These are phyloP conservation scores for Wickerhamomyces xylosicus DNA, from an alignment of 805 yeast genomes.

Conservation along the genomic window DNA sequence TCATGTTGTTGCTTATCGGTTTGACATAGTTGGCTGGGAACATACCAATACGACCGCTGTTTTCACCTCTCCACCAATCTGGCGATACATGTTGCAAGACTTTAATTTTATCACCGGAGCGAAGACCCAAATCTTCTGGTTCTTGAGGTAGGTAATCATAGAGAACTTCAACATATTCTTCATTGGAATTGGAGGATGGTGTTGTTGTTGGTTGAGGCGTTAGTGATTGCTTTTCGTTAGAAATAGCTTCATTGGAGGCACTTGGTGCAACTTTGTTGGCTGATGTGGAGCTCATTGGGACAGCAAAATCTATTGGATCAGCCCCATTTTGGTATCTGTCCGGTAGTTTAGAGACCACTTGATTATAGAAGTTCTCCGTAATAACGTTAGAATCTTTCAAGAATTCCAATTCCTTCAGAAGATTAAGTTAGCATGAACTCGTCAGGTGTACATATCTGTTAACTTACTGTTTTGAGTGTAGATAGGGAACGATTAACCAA, in stretches of 20 bases:
- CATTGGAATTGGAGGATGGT: conserved; percentile 15
- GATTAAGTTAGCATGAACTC: background rate
- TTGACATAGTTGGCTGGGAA: conserved; percentile 86
- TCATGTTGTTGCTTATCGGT: conserved; percentile 6
- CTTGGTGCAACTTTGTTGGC: conserved; percentile 3
- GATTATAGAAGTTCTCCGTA: conserved; percentile 40
- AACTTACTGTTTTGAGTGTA: conserved; percentile 42
- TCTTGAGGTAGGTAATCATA: conserved; percentile 72
- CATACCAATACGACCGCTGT: conserved; percentile 56
- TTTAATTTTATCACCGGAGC: conserved; percentile 57
- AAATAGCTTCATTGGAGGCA: conserved; percentile 7
- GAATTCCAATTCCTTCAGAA: conserved; percentile 58
- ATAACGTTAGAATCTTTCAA: conserved; percentile 67
- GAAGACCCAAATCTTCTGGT: conserved; percentile 58
- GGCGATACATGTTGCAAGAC: conserved; percentile 65
- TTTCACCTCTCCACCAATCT: conserved; percentile 88
- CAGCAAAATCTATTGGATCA: conserved; percentile 31
- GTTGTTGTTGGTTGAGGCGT: conserved; percentile 10
- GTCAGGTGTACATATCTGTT: background rate
- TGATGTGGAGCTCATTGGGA: conserved; percentile 22
- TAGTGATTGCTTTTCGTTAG: conserved; percentile 3
- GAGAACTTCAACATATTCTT: conserved; percentile 49
- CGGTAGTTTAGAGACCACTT: conserved; percentile 45
- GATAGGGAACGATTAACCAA: conserved; percentile 71
- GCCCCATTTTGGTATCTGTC: conserved; percentile 40